Evolutionary conservation across 1,284 basidiomycete genomes (phyloP), one percentile per base, ranked within the genome.

Genomic region (Ganoderma boninense): DNA sequence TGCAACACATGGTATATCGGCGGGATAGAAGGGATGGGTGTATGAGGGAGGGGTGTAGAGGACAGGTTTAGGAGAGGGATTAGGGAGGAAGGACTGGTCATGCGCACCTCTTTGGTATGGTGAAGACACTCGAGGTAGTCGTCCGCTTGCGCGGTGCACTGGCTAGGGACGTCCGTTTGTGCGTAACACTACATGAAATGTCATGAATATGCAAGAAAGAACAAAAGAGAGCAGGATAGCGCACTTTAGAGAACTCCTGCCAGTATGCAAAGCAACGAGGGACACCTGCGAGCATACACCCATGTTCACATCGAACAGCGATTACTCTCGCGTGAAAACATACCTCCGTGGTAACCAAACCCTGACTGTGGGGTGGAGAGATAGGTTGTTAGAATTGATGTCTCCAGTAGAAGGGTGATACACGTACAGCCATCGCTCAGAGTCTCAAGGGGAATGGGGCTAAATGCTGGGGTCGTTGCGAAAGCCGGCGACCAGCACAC

Each of bases 71-170:
- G 70, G 35, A 49, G 23, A n/a, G 16, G 44, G 44, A 65, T 49
- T 44, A 67, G 60, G 63, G 52, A 60, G 46, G 56, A 40, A 64
- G 40, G 29, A 43, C 49, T 32, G 69, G 59, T 52, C 44, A 23
- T 20, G 79, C 83, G 75, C 73, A 96, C 97, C 90, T 97, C 96
- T 82, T 97, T 95, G 57, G 89, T 92, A 79, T 94, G 91, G 81
- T 98, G 97, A 70, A 98, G 84, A 82, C 97, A 98, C 82, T 98
- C 96, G 69, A 98, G 81, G 84, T 98, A 98, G 82, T 98, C 97
- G 73, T 95, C 95, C 72, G 90, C 91, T 74, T 91, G 92, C 20
- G 86, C 82, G 20, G 87, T 82, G 82, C 97, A 98, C 77, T 95
- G 86, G 60, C 83, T 81, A 1, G 96, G 95, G 61, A 85, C 85